A percentile compares a stretch with the other conserved stretches of the same genome.
Conservation (phyloP, 768 basidiomycete genomes). For the Xerocomus brunneocitrinus region DNA sequence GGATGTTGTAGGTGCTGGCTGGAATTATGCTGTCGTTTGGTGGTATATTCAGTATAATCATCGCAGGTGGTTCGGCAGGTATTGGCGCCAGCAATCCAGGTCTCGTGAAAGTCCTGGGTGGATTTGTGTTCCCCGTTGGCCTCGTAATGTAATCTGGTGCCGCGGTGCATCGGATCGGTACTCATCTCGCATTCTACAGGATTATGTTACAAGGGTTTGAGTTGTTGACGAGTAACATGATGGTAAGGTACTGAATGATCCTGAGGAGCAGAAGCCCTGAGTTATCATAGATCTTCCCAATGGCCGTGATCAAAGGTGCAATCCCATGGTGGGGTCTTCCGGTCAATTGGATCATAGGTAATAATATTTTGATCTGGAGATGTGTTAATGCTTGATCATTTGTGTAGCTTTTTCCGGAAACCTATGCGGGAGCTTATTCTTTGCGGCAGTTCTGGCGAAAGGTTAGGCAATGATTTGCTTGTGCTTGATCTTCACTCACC, state of each 20-base stretch:
- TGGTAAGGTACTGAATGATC: slow-evolving; percentile 39
- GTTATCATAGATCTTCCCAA: slow-evolving; percentile 54
- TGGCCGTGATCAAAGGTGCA: slow-evolving; percentile 56
- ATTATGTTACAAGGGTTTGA: slow-evolving; percentile 69
- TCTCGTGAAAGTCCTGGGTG: slow-evolving; percentile 59
- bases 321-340: slow-evolving; percentile 69
- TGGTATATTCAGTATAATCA: slow-evolving; percentile 55
- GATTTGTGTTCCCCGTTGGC: slow-evolving; percentile 72
- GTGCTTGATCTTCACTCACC: neutral
- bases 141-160: slow-evolving; percentile 58
- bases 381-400: slow-evolving; percentile 2
- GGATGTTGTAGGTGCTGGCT: slow-evolving; percentile 49
- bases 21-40: slow-evolving; percentile 76
- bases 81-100: slow-evolving; percentile 56
- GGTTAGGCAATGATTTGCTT: slow-evolving; percentile 38
- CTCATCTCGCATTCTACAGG: slow-evolving; percentile 36
- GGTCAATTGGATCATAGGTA: slow-evolving; percentile 67
- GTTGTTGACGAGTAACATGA: slow-evolving; percentile 71
- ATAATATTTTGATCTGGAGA: slow-evolving; percentile 7
- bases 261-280: neutral
- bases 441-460: slow-evolving; percentile 59
- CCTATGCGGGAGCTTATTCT: slow-evolving; percentile 64
- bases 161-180: neutral
- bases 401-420: slow-evolving; percentile 64
- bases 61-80: slow-evolving; percentile 54